These are phyloP conservation scores for Neurospora hispaniola DNA, from an alignment of 495 filamentous ascomycete genomes.

Conservation along the genomic window DNA sequence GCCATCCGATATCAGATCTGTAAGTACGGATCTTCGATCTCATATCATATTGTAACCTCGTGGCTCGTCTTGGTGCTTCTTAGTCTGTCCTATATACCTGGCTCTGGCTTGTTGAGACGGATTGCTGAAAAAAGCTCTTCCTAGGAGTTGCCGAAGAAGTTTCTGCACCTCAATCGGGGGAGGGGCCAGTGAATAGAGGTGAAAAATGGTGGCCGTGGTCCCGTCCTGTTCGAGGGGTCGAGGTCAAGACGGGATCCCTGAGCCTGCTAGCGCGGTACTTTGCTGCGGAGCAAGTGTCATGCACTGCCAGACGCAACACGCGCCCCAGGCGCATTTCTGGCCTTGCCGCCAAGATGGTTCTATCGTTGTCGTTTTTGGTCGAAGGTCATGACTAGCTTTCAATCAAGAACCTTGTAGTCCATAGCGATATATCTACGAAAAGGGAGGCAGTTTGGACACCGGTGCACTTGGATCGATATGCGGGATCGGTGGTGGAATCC, in stretches of 20 bases:
- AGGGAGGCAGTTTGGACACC: background rate
- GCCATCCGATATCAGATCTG: background rate
- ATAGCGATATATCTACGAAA: background rate
- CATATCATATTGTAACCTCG: background rate
- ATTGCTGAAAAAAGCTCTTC: background rate
- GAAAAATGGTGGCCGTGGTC: background rate
- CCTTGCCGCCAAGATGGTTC: background rate
- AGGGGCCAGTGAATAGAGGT: background rate
- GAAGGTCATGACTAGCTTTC: background rate
- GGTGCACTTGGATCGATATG: background rate
- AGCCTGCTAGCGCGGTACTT: constrained; percentile 18
- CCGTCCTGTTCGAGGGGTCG: constrained; percentile 4
- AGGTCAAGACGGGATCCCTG: background rate
- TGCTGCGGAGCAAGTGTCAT: background rate
- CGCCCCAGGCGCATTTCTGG: background rate
- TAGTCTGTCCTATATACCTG: background rate
- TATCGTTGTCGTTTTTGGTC: background rate
- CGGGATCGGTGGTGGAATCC: background rate
- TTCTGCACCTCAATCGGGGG: background rate
- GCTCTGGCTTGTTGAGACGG: background rate
- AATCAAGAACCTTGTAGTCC: background rate
- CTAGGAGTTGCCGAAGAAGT: background rate
- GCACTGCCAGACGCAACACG: background rate
- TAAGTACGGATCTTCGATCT: background rate
- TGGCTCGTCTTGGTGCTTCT: background rate